Evolutionary conservation across 179 eudicot genomes (phyloP).

Genomic region (Spinacia oleracea): DNA sequence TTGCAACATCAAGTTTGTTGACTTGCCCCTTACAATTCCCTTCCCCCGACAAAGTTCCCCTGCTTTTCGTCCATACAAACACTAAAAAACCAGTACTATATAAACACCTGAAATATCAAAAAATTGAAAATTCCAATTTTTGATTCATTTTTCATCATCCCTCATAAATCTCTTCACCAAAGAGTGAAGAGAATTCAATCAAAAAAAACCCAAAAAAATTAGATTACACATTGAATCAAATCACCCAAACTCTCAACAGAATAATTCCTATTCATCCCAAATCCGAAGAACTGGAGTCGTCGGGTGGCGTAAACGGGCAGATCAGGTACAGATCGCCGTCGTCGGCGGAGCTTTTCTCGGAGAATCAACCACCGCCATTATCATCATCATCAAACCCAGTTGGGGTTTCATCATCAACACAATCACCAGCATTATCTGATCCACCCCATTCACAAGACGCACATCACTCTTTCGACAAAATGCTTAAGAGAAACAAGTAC

Average conservation of each 20-base stretch:
- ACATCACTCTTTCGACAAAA: constrained; percentile 42
- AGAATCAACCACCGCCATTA: constrained; percentile 33
- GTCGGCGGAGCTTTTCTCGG: constrained; percentile 63
- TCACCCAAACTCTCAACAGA: not conserved
- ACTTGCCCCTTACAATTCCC: not conserved
- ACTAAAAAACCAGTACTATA: not conserved
- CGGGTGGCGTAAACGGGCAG: constrained; percentile 64
- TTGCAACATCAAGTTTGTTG: not conserved
- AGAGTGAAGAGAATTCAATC: no score
- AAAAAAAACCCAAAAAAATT: constrained; percentile 8
- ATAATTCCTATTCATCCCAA: not conserved
- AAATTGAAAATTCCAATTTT: not conserved
- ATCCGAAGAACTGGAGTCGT: constrained; percentile 39
- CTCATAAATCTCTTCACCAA: no score
- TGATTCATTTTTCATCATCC: not conserved
- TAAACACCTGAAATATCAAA: not conserved
- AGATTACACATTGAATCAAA: not conserved
- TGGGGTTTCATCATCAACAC: constrained; percentile 7
- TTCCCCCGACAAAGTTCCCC: not conserved
- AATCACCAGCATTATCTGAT: not conserved
- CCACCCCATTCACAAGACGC: constrained; percentile 25
- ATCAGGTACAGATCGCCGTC: constrained; percentile 89
- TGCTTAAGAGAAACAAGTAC: constrained; percentile 49
- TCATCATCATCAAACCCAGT: constrained; percentile 6
- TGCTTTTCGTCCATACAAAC: not conserved